Evolutionary conservation across 2,329 filamentous ascomycete species (phyloP), one percentile per base, ranked within the genome.

Genomic region (Colletotrichum sp.): DNA sequence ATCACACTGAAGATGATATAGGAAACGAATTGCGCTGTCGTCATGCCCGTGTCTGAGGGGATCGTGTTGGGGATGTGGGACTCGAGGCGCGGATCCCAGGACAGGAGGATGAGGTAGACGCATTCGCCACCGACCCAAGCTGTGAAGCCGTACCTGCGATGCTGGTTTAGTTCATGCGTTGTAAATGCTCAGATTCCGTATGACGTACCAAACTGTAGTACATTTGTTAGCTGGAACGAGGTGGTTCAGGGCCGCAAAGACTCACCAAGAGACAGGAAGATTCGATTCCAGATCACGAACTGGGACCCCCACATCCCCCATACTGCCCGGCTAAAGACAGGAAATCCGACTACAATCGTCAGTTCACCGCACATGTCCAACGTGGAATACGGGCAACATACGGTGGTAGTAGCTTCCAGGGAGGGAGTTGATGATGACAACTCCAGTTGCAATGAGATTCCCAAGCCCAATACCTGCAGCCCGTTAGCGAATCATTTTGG

Each of bases 121-220:
- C 86, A 88, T 78, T 87, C 82, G 4, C 87, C 87, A 15, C 87
- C 87, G 55, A 88, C 85, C 85, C 86, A 89, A 6, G 86, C 84
- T 68, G 88, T 86, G 72, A 88, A 87, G 19, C 83, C 86, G 69
- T 86, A 86, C 85, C 84, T 84, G 30, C 63, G 52, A 61, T 61
- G 6, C 19, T 9, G 52, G 34, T 11, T 32, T 7, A 78, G 78
- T 73, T 12, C 30, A 30, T 19, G 32, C 36, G 22, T 29, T 25
- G 34, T 6, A 32, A 34, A 27, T 8, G 4, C 29, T 62, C 12
- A 19, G 5, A 12, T 64, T 16, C 34, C 57, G n/a, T 30, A 49
- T 30, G 55, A 49, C 66, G 13, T 67, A 81, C 79, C 81, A 82
- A 36, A 82, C 79, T 81, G 66, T 71, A 70, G 22, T n/a, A 74